A percentile compares a stretch with the other conserved stretches of the same genome.
These are phyloP conservation scores for Cudoniella acicularis DNA, from an alignment of 495 filamentous ascomycete genomes.

Conservation along the genomic window DNA sequence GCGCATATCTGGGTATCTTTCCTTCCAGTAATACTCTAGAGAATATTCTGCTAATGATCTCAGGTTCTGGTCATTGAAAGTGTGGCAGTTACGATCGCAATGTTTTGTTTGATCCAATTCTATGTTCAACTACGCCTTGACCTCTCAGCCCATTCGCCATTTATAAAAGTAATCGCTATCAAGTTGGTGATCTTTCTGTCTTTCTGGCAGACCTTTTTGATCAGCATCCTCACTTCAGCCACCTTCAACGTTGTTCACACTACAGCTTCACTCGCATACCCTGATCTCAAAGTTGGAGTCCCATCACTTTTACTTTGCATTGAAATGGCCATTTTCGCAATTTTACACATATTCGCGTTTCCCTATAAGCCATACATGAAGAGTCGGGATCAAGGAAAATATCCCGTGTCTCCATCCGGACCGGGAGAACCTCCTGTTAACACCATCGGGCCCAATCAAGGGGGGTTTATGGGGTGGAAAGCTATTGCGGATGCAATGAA, in stretches of 20 bases:
- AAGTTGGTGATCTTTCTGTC: conserved; percentile 94
- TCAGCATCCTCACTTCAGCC: conserved; percentile 63
- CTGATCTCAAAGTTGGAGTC: conserved; percentile 78
- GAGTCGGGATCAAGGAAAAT: conserved; percentile 31
- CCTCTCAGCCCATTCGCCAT: conserved; percentile 66
- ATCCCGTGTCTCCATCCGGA: conserved; percentile 27
- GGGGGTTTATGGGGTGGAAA: conserved; percentile 55
- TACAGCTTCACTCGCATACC: conserved; percentile 56
- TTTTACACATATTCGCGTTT: conserved; percentile 83
- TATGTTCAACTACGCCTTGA: conserved; percentile 71
- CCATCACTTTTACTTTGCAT: conserved; percentile 76
- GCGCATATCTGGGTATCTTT: conserved; percentile 74
- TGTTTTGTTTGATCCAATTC: conserved; percentile 91
- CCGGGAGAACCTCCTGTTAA: conserved; percentile 44
- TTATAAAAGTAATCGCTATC: conserved; percentile 82
- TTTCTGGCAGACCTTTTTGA: conserved; percentile 81
- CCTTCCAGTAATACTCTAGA: not conserved
- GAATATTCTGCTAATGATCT: conserved; percentile 10
- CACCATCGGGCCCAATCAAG: conserved; percentile 45
- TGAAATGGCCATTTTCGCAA: conserved; percentile 81
- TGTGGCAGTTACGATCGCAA: conserved; percentile 74
- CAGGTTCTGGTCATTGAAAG: conserved; percentile 68
- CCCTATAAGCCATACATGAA: conserved; percentile 65
- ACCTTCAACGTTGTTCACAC: conserved; percentile 57
- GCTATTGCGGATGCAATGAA: conserved; percentile 75